These are phyloP conservation scores for Phytophthora multivora DNA, from an alignment of 352 stramenopile genomes.

Conservation along the genomic window DNA sequence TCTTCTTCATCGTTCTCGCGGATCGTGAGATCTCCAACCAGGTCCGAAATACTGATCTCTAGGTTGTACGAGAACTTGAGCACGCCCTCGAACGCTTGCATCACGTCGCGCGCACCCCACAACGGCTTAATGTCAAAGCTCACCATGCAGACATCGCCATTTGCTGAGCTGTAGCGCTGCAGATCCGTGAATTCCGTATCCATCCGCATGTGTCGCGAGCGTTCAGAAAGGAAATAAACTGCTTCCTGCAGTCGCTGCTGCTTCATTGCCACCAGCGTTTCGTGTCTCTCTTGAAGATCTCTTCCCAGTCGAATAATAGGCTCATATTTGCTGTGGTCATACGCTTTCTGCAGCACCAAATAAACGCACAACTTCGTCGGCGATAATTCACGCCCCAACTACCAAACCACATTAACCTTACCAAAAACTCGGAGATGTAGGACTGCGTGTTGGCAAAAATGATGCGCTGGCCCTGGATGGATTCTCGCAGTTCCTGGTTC, in stretches of 20 bases:
- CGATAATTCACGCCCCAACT: neutral
- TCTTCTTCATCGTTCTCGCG: slow-evolving; percentile 45
- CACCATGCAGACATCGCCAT: slow-evolving; percentile 37
- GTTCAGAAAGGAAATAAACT: slow-evolving; percentile 41
- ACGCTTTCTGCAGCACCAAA: slow-evolving; percentile 31
- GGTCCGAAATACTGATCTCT: slow-evolving; percentile 47
- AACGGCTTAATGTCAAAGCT: slow-evolving; percentile 60
- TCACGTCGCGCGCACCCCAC: slow-evolving; percentile 20
- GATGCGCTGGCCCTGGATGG: slow-evolving; percentile 44
- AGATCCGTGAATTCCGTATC: slow-evolving; percentile 40
- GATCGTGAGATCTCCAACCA: slow-evolving; percentile 45
- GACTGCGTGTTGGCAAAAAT: slow-evolving; percentile 43
- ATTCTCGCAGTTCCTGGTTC: slow-evolving; percentile 35
- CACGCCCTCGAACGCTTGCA: slow-evolving; percentile 46
- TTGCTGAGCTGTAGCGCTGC: slow-evolving; percentile 41
- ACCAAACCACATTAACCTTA: slow-evolving; percentile 4
- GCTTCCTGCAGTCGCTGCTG: slow-evolving; percentile 44
- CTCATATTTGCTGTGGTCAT: slow-evolving; percentile 37
- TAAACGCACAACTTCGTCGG: too few relatives aligned
- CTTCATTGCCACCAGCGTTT: slow-evolving; percentile 43
- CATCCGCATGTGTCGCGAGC: slow-evolving; percentile 36
- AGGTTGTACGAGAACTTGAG: slow-evolving; percentile 53
- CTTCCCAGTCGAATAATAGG: slow-evolving; percentile 38
- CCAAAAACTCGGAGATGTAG: slow-evolving; percentile 42
- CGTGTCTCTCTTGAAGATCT: slow-evolving; percentile 27